Evolutionary conservation across 164 flowering plant genomes (phyloP).

Genomic region (Malania oleifera): DNA sequence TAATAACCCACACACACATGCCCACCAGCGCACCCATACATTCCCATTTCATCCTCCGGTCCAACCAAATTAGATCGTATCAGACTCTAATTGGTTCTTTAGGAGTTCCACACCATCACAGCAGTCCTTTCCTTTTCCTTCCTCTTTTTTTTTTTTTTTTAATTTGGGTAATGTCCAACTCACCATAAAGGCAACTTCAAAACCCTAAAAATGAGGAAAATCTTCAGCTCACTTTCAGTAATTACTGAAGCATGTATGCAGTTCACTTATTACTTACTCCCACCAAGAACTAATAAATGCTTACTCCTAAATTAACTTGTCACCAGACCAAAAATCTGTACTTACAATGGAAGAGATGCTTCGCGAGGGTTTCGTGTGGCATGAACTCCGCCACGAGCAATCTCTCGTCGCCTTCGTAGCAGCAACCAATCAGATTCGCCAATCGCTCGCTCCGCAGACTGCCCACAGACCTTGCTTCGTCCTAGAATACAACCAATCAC

Average conservation of each 20-base stretch:
- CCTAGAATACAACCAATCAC: conserved; percentile 33
- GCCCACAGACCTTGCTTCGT: conserved; percentile 79
- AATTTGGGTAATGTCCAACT: no score
- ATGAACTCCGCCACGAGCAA: conserved; percentile 87
- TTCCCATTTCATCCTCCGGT: not conserved
- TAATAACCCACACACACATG: no score
- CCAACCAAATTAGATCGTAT: not conserved
- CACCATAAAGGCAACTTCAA: no score
- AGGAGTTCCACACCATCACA: no score
- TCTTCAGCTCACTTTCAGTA: no score
- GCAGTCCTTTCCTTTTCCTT: no score
- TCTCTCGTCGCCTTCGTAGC: conserved; percentile 76
- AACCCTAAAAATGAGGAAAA: no score
- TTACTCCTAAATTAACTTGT: not conserved
- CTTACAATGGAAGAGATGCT: conserved; percentile 92
- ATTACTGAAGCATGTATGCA: no score
- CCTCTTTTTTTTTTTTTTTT: no score
- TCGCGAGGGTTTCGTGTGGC: conserved; percentile 85
- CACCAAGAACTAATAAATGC: no score
- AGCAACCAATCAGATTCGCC: conserved; percentile 82
- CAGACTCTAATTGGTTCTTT: not conserved
- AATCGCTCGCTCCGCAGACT: conserved; percentile 65
- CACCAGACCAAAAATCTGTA: not conserved
- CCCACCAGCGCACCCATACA: not conserved
- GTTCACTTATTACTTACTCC: no score